Base-by-base conservation (phyloP, 192 early-diverging fungal genomes). In the Blastocladiella britannica region DNA sequence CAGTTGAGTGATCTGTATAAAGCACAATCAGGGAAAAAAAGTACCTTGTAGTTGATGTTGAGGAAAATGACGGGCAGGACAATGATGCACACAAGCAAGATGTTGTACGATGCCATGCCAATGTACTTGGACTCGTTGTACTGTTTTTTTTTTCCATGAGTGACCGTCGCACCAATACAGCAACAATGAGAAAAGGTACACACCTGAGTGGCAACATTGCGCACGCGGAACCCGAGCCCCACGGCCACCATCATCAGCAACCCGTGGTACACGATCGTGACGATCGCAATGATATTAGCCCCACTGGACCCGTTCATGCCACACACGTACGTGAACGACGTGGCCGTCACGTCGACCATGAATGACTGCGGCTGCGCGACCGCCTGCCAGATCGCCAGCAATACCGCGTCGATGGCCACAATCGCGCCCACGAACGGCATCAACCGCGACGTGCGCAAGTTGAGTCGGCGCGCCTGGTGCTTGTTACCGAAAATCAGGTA, bases 101-200 rank as follows among this genome's bases (percentile, higher is more conserved):
- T 47, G 15, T 47, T 47, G 37, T 47, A 47, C 4, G 15, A 9
- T 3, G 37, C 37, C 15, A 47, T 9, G 1, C 15, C 37, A 47
- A 47, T 47, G 37, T 47, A 47, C 37, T 47, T 47, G 37, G 37
- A 47, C 15, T 47, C 37, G 37, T 47, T 47, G 37, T 47, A 12
- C n/a, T n/a, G n/a, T n/a, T n/a, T n/a, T n/a, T n/a, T n/a, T n/a
- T n/a, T n/a, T n/a, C n/a, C n/a, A n/a, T n/a, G n/a, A n/a, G n/a
- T n/a, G n/a, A n/a, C n/a, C n/a, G n/a, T n/a, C n/a, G n/a, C n/a
- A n/a, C n/a, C n/a, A n/a, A n/a, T n/a, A n/a, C n/a, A n/a, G n/a
- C n/a, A n/a, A n/a, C n/a, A n/a, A n/a, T n/a, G n/a, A n/a, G n/a
- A n/a, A n/a, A n/a, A n/a, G n/a, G n/a, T n/a, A n/a, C n/a, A n/a